These are phyloP conservation scores for Staphylotrichum tortipilum DNA, from an alignment of 495 filamentous ascomycete genomes.

Conservation along the genomic window DNA sequence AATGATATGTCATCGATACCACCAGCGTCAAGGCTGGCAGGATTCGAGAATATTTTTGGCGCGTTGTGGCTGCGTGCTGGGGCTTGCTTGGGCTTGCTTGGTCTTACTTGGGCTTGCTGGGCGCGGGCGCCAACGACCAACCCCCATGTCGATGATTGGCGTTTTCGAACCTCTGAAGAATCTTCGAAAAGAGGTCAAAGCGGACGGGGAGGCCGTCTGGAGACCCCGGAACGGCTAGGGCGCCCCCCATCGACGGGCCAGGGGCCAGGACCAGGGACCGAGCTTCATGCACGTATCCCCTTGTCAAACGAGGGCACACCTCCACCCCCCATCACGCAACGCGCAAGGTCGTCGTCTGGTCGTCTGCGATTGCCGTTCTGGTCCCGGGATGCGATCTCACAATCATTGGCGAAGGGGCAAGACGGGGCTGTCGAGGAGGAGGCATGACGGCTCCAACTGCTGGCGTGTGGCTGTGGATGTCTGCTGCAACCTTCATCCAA, in stretches of 20 bases:
- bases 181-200: conserved; percentile 29
- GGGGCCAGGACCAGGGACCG: conserved; percentile 14
- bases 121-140: neutral
- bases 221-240: conserved; percentile 3
- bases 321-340: neutral
- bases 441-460: no score
- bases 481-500: no score
- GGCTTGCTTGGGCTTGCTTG: no score
- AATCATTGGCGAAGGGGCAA: neutral
- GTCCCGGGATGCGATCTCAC: neutral
- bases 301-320: neutral
- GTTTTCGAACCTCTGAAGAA: conserved; percentile 28
- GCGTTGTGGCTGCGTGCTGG: neutral
- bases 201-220: conserved; percentile 9
- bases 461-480: no score
- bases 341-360: neutral
- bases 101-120: no score
- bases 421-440: no score
- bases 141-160: conserved; percentile 17
- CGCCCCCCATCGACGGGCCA: no score
- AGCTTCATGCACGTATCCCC: conserved; percentile 10
- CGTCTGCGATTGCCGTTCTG: neutral
- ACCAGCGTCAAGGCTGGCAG: neutral
- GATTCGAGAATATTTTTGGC: neutral
- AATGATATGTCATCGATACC: conserved; percentile 15